Evolutionary conservation across 352 stramenopile genomes (phyloP).

Genomic region (Pythium sp.): DNA sequence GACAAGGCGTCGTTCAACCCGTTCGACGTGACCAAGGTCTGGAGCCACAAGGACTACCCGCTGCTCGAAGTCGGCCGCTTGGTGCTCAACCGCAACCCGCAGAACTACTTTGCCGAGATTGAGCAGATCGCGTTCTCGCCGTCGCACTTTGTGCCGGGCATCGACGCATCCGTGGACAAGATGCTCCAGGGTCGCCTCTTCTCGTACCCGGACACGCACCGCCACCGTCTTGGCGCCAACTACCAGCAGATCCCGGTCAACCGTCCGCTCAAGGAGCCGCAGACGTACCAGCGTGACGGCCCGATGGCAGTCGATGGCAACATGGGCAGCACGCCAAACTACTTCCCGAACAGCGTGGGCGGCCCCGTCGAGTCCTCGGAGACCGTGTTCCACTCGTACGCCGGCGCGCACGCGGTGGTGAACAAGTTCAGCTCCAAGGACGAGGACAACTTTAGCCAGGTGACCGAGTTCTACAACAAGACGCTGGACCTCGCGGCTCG

Average conservation of each 20-base stretch:
- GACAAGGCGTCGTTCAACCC: conserved; percentile 69
- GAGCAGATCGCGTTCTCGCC: conserved; percentile 91
- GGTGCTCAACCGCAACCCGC: conserved; percentile 90
- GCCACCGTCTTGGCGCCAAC: conserved; percentile 86
- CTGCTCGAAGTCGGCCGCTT: conserved; percentile 85
- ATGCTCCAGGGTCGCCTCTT: conserved; percentile 90
- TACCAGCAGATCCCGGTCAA: conserved; percentile 91
- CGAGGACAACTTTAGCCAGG: conserved; percentile 90
- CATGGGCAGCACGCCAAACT: conserved; percentile 68
- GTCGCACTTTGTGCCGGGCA: conserved; percentile 90
- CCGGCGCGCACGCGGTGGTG: conserved; percentile 34
- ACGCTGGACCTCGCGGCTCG: conserved; percentile 63
- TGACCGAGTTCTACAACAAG: conserved; percentile 80
- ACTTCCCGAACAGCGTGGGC: conserved; percentile 88
- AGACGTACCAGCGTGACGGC: conserved; percentile 86
- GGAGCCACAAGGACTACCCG: conserved; percentile 85
- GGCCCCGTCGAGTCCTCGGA: conserved; percentile 36
- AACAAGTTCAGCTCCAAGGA: conserved; percentile 77
- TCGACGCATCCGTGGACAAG: conserved; percentile 84
- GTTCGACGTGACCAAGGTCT: conserved; percentile 94
- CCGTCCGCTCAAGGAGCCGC: conserved; percentile 57
- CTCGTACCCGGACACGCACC: conserved; percentile 88
- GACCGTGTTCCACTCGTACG: conserved; percentile 29
- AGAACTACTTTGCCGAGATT: conserved; percentile 93
- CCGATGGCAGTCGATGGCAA: conserved; percentile 79